phyloP scores from a whole-genome alignment of 371 early-diverging fungal species.

The Lichtheimia ramosa region DNA sequence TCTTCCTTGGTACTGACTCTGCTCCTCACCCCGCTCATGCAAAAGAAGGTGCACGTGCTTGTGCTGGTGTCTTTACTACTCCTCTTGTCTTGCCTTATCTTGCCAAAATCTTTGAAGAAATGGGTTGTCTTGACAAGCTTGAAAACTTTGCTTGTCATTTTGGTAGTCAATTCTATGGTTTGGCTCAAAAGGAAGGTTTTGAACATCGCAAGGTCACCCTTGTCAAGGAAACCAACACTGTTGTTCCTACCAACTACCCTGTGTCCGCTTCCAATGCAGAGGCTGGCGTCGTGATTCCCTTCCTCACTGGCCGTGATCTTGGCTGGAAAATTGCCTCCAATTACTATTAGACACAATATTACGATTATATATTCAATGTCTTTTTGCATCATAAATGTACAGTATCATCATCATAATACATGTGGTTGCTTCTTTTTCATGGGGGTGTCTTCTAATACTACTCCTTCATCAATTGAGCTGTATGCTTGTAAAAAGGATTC shows the following conservation, averaged over 20 bases:
- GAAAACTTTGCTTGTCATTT: conserved; percentile 81
- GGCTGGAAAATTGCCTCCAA: conserved; percentile 67
- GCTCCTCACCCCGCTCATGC: conserved; percentile 91
- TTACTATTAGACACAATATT: conserved; percentile 25
- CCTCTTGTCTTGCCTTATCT: conserved; percentile 84
- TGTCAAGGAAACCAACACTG: conserved; percentile 45
- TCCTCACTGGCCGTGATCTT: conserved; percentile 75
- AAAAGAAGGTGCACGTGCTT: conserved; percentile 84
- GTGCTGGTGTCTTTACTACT: conserved; percentile 93
- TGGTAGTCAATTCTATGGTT: conserved; percentile 84
- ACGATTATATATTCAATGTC: background rate
- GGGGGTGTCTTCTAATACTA: too few species aligned
- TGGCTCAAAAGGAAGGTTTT: conserved; percentile 55
- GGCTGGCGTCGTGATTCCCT: conserved; percentile 81
- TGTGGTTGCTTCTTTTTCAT: too few species aligned
- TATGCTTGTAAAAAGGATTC: conserved; percentile 49
- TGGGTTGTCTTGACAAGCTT: conserved; percentile 79
- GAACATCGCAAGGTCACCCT: conserved; percentile 56
- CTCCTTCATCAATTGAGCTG: conserved; percentile 15
- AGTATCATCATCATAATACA: conserved; percentile 3
- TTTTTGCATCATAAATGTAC: conserved; percentile 20
- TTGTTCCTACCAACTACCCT: conserved; percentile 58
- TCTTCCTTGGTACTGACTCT: conserved; percentile 97
- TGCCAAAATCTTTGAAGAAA: conserved; percentile 85
- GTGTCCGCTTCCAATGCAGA: conserved; percentile 52